Base-by-base conservation (phyloP, 345 rosid genomes). In the Jatropha curcas region DNA sequence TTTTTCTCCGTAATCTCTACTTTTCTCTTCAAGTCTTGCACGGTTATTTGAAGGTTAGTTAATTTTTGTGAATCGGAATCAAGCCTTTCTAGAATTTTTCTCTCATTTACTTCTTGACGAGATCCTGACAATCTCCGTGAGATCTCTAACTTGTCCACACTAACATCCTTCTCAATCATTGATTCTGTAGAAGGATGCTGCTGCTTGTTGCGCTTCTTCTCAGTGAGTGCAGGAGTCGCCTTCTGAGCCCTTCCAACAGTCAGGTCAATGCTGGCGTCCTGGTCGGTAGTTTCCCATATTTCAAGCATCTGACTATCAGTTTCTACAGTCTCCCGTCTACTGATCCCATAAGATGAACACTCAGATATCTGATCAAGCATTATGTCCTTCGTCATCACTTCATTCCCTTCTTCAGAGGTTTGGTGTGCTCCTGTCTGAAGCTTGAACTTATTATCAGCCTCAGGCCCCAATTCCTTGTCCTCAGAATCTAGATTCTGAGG, bases 281-380 rank as follows among this genome's bases (percentile, higher is more conserved):
- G 83, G 68, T 80, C 82, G 6, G 82, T 65, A 52, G 85, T 81
- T 83, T 77, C 89, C 89, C 83, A 88, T 79, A 88, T 71, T 78
- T 86, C 84, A 19, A 85, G 92, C 82, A 77, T 85, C 66, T 75
- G 83, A 82, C 87, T 82, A 63, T 86, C 88, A 51, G 75, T 68
- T 75, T 81, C 89, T n/a, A 65, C 31, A 73, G 87, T 78, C 74
- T 82, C 96, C 83, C 92, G 80, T 85, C 85, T 84, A 77, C 91
- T 88, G 65, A 80, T 82, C 60, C 94, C 92, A 80, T 92, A 82
- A 10, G 97, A 87, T 19, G 97, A 91, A 73, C 88, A 84, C 74
- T 91, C 99, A 2, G 98, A 96, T 55, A 84, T 78, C 81, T 96
- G 97, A 81, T 96, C 99, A 2, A 96, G 97, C 76, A 96, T 80